phyloP scores from a whole-genome alignment of 2,329 filamentous ascomycete species.

The Ceratocystiopsis minuta region DNA sequence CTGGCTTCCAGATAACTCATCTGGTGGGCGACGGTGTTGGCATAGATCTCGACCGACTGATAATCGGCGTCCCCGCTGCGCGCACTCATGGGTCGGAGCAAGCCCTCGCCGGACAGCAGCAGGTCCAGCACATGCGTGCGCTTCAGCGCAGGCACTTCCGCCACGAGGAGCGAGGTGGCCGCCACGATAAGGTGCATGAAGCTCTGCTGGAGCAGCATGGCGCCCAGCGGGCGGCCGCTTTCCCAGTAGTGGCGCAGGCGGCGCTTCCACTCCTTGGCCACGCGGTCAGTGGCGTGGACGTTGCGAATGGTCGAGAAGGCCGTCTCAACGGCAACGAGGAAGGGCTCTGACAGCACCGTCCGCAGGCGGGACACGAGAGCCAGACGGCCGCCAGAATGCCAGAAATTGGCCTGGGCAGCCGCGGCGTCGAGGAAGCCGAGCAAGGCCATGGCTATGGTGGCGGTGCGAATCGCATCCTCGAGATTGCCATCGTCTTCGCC shows the following conservation, averaged over 20 bases:
- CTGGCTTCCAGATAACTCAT: slow-evolving; percentile 77
- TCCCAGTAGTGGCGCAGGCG: slow-evolving; percentile 69
- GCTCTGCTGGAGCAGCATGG: slow-evolving; percentile 76
- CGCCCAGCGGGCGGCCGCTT: slow-evolving; percentile 64
- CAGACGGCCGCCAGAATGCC: slow-evolving; percentile 57
- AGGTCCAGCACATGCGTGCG: slow-evolving; percentile 54
- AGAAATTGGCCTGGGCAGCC: slow-evolving; percentile 62
- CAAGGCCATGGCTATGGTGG: slow-evolving; percentile 68
- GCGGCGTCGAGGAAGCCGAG: slow-evolving; percentile 78
- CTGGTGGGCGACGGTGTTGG: slow-evolving; percentile 60
- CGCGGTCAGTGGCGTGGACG: slow-evolving; percentile 43
- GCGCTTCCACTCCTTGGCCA: slow-evolving; percentile 71
- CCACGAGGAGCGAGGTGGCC: slow-evolving; percentile 54
- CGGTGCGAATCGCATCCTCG: slow-evolving; percentile 49
- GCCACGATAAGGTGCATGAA: slow-evolving; percentile 75
- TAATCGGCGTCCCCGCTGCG: slow-evolving; percentile 32
- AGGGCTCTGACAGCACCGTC: slow-evolving; percentile 62
- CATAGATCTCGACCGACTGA: slow-evolving; percentile 42
- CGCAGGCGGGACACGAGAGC: slow-evolving; percentile 54
- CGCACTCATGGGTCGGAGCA: slow-evolving; percentile 24
- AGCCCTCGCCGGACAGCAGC: slow-evolving; percentile 41
- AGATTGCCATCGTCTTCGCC: slow-evolving; percentile 40
- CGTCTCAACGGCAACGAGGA: slow-evolving; percentile 72
- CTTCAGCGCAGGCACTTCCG: slow-evolving; percentile 39
- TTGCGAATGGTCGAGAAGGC: slow-evolving; percentile 83